These are phyloP conservation scores for Fusarium mundagurra DNA, from an alignment of 2,329 filamentous ascomycete species.

Conservation along the genomic window DNA sequence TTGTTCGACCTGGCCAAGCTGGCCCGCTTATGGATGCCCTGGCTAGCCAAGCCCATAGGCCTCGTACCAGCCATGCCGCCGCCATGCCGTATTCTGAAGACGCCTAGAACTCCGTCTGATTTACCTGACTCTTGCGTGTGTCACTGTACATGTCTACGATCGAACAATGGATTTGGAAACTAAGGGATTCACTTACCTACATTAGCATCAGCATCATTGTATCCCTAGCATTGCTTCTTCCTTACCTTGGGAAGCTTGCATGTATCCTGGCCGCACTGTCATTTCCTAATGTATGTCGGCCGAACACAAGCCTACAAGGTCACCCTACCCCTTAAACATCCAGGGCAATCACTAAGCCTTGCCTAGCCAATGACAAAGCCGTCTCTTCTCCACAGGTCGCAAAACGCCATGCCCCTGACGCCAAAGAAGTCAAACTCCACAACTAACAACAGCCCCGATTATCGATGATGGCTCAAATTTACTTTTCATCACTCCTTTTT, in stretches of 20 bases:
- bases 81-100: background rate
- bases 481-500: conserved; percentile 14
- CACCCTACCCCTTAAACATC: conserved; percentile 20
- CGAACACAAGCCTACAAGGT: conserved; percentile 23
- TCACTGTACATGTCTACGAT: background rate
- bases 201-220: background rate
- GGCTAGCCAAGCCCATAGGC: background rate
- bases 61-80: background rate
- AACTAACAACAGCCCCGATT: conserved; percentile 14
- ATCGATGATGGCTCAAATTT: conserved; percentile 36
- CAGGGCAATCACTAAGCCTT: conserved; percentile 8
- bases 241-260: background rate
- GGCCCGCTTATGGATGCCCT: background rate
- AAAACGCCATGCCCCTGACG: conserved; percentile 33
- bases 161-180: background rate
- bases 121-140: background rate
- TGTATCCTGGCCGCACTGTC: background rate
- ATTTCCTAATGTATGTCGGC: conserved; percentile 3
- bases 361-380: conserved; percentile 9
- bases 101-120: background rate
- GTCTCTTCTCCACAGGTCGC: conserved; percentile 27
- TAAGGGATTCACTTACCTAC: background rate
- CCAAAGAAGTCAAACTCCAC: conserved; percentile 29
- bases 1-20: conserved; percentile 4
- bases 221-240: background rate